These are phyloP conservation scores for Lepidium aucheri DNA, from an alignment of 345 rosid genomes.

Conservation along the genomic window DNA sequence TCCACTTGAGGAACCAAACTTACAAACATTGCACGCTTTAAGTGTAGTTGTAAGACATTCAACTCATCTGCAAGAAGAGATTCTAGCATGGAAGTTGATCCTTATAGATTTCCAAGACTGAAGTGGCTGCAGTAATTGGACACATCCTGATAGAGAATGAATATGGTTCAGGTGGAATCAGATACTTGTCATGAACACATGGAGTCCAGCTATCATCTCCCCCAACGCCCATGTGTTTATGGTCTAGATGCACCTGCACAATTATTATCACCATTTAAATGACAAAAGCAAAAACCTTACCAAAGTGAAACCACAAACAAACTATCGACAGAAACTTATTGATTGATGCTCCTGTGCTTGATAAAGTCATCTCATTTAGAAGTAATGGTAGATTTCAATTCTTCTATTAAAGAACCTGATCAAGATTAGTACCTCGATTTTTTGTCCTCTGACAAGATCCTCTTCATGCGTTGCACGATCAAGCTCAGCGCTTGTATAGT, in stretches of 20 bases:
- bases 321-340: neutral
- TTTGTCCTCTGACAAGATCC: slow-evolving; percentile 57
- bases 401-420: neutral
- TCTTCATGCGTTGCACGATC: slow-evolving; percentile 67
- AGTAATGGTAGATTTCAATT: neutral
- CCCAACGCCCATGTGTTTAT: slow-evolving; percentile 89
- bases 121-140: slow-evolving; percentile 50
- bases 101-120: slow-evolving; percentile 45
- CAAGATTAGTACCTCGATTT: slow-evolving; percentile 53
- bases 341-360: neutral
- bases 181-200: slow-evolving; percentile 61
- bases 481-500: slow-evolving; percentile 60
- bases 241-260: slow-evolving; percentile 87
- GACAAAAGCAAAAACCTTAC: neutral
- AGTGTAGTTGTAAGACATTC: slow-evolving; percentile 1
- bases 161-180: slow-evolving; percentile 63
- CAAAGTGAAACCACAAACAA: neutral
- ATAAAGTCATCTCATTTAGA: neutral
- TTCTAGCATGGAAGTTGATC: slow-evolving; percentile 42
- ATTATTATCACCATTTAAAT: neutral
- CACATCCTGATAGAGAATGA: slow-evolving; percentile 60
- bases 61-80: slow-evolving; percentile 1
- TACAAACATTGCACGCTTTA: neutral
- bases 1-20: neutral
- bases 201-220: slow-evolving; percentile 99